phyloP scores from a whole-genome alignment of 2,329 filamentous ascomycete species.

The Colletotrichum tropicicola region DNA sequence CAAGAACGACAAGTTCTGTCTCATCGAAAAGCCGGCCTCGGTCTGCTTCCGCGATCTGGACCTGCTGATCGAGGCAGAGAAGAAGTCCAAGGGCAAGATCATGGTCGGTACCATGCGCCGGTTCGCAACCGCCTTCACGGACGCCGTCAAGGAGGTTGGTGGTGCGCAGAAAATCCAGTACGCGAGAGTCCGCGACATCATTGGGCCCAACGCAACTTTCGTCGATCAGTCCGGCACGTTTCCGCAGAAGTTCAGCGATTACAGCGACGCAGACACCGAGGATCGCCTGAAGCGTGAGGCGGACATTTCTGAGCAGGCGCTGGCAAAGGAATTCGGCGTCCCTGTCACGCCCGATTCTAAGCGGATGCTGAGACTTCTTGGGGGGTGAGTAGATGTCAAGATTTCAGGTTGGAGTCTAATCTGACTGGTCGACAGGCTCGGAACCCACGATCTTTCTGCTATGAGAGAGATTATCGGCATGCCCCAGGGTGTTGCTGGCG shows the following conservation, averaged over 20 bases:
- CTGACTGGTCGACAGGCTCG: no score
- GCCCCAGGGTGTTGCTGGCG: constrained; percentile 43
- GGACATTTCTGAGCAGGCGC: constrained; percentile 40
- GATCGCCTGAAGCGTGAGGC: constrained; percentile 33
- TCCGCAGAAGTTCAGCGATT: constrained; percentile 52
- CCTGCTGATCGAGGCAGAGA: constrained; percentile 59
- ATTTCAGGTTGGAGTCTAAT: no score
- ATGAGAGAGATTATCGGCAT: constrained; percentile 62
- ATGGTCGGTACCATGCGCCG: constrained; percentile 71
- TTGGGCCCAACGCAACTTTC: constrained; percentile 61
- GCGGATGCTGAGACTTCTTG: constrained; percentile 37
- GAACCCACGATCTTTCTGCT: constrained; percentile 59
- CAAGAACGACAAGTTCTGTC: constrained; percentile 60
- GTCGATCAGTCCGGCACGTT: constrained; percentile 59
- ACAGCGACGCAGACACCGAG: constrained; percentile 35
- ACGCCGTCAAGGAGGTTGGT: constrained; percentile 62
- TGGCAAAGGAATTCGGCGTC: constrained; percentile 42
- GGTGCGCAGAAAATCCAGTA: constrained; percentile 62
- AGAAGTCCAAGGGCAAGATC: constrained; percentile 49
- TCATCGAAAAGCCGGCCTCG: constrained; percentile 68
- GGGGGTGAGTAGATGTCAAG: constrained; percentile 33
- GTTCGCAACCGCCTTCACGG: constrained; percentile 64
- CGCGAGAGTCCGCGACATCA: constrained; percentile 54
- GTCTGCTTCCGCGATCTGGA: constrained; percentile 56
- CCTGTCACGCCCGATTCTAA: constrained; percentile 35